These are phyloP conservation scores for Lentinus polychrous DNA, from an alignment of 1,284 basidiomycete genomes.

Conservation along the genomic window DNA sequence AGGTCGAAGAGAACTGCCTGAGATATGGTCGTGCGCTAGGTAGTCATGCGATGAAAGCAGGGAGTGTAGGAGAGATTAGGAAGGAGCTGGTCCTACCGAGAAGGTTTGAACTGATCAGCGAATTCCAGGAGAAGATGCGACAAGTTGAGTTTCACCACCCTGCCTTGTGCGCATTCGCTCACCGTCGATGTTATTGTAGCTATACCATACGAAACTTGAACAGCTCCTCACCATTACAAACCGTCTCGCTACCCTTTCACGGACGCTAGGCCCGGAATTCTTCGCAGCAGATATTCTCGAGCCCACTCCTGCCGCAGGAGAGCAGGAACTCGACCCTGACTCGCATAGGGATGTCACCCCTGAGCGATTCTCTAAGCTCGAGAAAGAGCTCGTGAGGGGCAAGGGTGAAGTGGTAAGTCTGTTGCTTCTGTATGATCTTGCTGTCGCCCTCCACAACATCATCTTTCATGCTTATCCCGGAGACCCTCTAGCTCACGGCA, in stretches of 20 bases:
- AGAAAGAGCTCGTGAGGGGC: conserved; percentile 74
- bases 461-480: conserved; percentile 1
- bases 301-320: conserved; percentile 34
- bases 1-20: conserved; percentile 55
- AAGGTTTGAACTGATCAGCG: conserved; percentile 57
- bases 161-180: background rate
- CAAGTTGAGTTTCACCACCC: conserved; percentile 43
- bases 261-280: conserved; percentile 56
- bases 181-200: conserved; percentile 26
- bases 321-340: conserved; percentile 32
- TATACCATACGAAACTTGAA: conserved; percentile 76
- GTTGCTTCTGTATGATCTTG: background rate
- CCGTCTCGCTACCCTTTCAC: conserved; percentile 49
- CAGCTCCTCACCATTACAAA: conserved; percentile 61
- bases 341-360: conserved; percentile 64
- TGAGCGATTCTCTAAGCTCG: conserved; percentile 68
- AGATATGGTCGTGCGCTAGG: conserved; percentile 64
- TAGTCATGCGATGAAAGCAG: conserved; percentile 52
- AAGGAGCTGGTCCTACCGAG: conserved; percentile 56
- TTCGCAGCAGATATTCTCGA: conserved; percentile 52
- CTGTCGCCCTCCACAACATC: background rate
- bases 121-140: conserved; percentile 66
- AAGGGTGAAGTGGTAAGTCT: conserved; percentile 71
- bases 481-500: too few relatives aligned
- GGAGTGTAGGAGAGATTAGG: conserved; percentile 53